Evolutionary conservation across 495 filamentous ascomycete species (phyloP), one percentile per base, ranked within the genome.

Genomic region (Cladorrhinum samala): DNA sequence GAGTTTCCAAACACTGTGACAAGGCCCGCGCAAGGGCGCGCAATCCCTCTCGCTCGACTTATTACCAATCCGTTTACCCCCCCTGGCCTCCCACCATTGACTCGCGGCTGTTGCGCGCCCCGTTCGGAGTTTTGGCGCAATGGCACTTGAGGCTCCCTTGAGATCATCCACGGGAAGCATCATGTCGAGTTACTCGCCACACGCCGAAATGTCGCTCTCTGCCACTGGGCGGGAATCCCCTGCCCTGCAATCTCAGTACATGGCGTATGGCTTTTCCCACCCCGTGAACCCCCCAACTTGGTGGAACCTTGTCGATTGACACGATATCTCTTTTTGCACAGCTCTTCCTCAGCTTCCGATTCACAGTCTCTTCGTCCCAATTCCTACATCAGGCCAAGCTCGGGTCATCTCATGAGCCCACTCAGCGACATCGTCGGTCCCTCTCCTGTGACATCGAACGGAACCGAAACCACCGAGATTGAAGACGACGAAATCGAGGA

Each of bases 381-480:
- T 33, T 69, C 70, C 18, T 66, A 58, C 44, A 59, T 69, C 33
- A 67, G 73, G 46, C 69, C 75, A 9, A 57, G 62, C 52, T 70
- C 70, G 17, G 64, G 59, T 8, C 64, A 74, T 52, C 62, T 74
- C 38, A 61, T 72, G 64, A 75, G 70, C 52, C 76, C 78, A 20
- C 52, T 44, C 33, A 77, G 72, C 58, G 79, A 83, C 55, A 77
- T 81, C 51, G 78, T 84, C 53, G 85, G 86, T 45, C 86, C 86
- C 18, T 90, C 86, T 23, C 86, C 86, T 33, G 85, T 88, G 16
- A 87, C 86, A 38, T 88, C 85, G 21, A 86, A 84, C 60, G 85
- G 84, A 42, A 87, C 86, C 54, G 82, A 84, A 53, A 78, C 71
- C 18, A 86, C 82, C 16, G 82, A 89, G 59, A 87, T 90, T 17